Conservation (phyloP, 257 asterid species). For the Penstemon davidsonii region DNA sequence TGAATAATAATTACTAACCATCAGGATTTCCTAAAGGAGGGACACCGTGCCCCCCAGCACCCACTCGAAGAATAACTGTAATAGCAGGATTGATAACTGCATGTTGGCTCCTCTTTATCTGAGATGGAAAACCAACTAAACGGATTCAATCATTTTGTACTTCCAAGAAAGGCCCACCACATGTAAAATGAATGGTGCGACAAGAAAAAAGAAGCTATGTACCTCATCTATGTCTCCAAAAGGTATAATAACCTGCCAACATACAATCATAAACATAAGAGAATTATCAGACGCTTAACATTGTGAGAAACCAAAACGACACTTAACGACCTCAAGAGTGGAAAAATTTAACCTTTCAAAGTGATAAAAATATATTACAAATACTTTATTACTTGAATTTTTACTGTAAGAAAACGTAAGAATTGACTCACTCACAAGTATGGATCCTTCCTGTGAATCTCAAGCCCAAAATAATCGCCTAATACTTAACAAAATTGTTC, state of each 20-base stretch:
- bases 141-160: conserved; percentile 26
- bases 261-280: conserved; percentile 28
- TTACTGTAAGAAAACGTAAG: neutral
- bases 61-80: conserved; percentile 74
- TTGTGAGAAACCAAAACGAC: conserved; percentile 20
- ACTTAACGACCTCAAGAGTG: neutral
- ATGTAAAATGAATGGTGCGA: conserved; percentile 20
- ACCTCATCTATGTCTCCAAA: conserved; percentile 94
- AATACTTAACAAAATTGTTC: neutral
- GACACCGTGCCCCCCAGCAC: conserved; percentile 92
- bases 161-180: conserved; percentile 24
- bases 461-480: neutral
- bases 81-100: conserved; percentile 88
- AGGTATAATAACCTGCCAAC: conserved; percentile 82
- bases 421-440: neutral
- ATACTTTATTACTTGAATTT: neutral
- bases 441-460: conserved; percentile 4
- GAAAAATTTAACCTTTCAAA: neutral
- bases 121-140: conserved; percentile 29
- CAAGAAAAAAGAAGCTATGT: conserved; percentile 32
- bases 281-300: conserved; percentile 2
- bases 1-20: conserved; percentile 52
- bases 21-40: conserved; percentile 85
- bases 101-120: conserved; percentile 91
- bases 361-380: neutral